Evolutionary conservation across 139 green algal genomes (phyloP).

Genomic region (Zygnema circumcarinatum): DNA sequence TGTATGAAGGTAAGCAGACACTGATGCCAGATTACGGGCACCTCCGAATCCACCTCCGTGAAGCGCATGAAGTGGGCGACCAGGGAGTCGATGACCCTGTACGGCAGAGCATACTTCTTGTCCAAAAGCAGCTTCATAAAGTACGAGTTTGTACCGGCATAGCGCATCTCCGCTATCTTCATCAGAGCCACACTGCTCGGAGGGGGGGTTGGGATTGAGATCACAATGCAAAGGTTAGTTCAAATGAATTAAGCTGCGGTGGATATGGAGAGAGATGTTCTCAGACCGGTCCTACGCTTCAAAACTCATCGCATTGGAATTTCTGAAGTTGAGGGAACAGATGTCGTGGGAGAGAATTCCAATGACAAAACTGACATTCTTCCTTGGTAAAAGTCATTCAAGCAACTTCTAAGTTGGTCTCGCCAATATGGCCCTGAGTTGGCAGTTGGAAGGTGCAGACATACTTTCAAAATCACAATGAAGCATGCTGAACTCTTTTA

Average conservation of each 20-base stretch:
- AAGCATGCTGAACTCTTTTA: no score
- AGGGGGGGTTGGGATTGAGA: slow-evolving; percentile 61
- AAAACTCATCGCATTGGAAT: no score
- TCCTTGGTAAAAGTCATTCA: no score
- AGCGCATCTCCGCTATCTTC: slow-evolving; percentile 89
- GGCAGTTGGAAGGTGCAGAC: no score
- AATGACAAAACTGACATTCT: no score
- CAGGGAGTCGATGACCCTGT: slow-evolving; percentile 72
- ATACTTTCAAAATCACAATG: no score
- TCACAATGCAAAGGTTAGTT: slow-evolving; percentile 52
- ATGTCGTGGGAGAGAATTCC: no score
- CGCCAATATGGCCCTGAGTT: no score
- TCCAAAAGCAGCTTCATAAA: slow-evolving; percentile 97
- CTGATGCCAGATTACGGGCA: slow-evolving; percentile 99
- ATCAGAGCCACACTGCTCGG: slow-evolving; percentile 81
- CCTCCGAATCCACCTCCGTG: slow-evolving; percentile 77
- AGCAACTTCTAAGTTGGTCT: no score
- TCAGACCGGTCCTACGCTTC: no score
- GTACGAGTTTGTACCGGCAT: slow-evolving; percentile 92
- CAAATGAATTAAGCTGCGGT: slow-evolving; percentile 66
- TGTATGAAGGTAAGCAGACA: slow-evolving; percentile 94
- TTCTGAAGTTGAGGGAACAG: no score
- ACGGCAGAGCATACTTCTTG: slow-evolving; percentile 99
- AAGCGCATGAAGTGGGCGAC: slow-evolving; percentile 82
- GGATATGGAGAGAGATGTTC: no score